Conservation (phyloP, 192 early-diverging fungal genomes). For the Mortierella hygrophila region DNA sequence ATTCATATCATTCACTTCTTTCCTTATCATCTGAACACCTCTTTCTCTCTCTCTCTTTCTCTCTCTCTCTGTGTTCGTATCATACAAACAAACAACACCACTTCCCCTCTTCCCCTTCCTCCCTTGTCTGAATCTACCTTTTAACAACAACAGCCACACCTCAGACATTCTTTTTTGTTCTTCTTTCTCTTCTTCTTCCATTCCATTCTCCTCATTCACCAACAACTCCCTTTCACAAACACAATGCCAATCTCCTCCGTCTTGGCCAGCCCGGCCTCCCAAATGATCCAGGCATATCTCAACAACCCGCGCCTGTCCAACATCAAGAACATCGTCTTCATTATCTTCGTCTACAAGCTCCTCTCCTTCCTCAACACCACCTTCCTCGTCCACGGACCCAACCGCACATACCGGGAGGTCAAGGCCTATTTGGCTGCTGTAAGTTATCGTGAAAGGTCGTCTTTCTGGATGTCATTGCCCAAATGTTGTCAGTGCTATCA, state of each 20-base stretch:
- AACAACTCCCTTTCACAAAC: neutral
- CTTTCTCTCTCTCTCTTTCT: neutral
- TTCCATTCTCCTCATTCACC: neutral
- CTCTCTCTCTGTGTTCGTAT: neutral
- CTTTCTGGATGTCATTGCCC: neutral
- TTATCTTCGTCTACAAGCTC: conserved; percentile 68
- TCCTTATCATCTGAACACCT: neutral
- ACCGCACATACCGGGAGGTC: conserved; percentile 60
- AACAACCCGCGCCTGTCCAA: conserved; percentile 58
- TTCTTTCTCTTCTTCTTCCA: neutral
- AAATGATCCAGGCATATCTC: conserved; percentile 46
- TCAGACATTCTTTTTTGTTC: neutral
- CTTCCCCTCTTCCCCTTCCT: neutral
- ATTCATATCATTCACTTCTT: neutral
- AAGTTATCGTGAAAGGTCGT: conserved; percentile 5
- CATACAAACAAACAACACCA: neutral
- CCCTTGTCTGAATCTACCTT: neutral
- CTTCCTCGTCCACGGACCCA: conserved; percentile 68
- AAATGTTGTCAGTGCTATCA: neutral
- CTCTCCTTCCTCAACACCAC: conserved; percentile 59
- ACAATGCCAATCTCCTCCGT: conserved; percentile 48
- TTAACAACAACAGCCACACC: neutral
- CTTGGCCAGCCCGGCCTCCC: conserved; percentile 32
- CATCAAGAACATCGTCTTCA: conserved; percentile 74
- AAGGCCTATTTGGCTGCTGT: conserved; percentile 62